Evolutionary conservation across 2,329 filamentous ascomycete species (phyloP), one percentile per base, ranked within the genome.

Genomic region (Sphaerulina vaccinii): DNA sequence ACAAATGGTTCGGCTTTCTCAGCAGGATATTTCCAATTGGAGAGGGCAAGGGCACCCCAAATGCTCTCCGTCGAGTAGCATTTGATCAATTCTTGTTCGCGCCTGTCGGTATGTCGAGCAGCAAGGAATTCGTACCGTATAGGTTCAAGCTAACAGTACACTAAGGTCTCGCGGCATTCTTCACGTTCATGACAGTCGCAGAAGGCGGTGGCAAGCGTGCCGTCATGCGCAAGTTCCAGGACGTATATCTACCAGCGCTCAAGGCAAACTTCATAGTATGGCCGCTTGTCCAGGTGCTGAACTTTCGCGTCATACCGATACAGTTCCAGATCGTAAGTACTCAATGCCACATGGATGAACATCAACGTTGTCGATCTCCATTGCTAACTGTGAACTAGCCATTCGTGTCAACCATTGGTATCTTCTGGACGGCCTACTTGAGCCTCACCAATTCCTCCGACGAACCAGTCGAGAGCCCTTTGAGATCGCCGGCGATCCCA

Each of bases 191-290:
- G 92, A 97, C 93, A 0, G 73, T 97, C 13, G 88, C 92, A 10
- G 93, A 99, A 73, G 93, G 93, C 21, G 93, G 93, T 52, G 90
- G 90, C 24, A 83, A 82, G 64, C 80, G 87, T 54, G 91, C 88
- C 6, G 79, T 99, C 43, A 74, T 79, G 56, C 81, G 85, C 68
- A 99, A 99, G 77, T 85, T 99, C 63, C 82, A 87, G 65, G 92
- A 96, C 68, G 91, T 97, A 73, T 99, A 96, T 69, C 71, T 96
- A 52, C 90, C 92, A 11, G 92, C 93, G 7, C 77, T 99, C 61
- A 96, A 96, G 77, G 91, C 92, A 62, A 99, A 99, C 73, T 99
- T 87, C 65, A 77, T 95, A 63, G 81, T 99, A 19, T 99, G 93
- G 93, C 93, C 93, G 19, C 83, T 88, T 5, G 93, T 99, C 38